Evolutionary conservation across 2,329 filamentous ascomycete species (phyloP).

Genomic region (Lizonia empirigonia): DNA sequence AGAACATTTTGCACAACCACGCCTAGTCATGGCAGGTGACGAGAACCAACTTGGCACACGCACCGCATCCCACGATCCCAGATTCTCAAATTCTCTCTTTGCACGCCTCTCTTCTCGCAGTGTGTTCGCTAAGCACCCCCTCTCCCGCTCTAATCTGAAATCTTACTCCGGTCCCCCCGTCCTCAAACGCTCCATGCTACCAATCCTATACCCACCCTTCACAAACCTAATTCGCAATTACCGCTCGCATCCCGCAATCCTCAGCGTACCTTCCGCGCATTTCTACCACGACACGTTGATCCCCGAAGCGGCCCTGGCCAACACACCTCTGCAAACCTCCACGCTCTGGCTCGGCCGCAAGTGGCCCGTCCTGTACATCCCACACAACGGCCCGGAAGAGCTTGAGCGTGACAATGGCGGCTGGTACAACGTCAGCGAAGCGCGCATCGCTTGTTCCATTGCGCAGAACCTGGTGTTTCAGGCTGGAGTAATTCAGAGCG

Average conservation of each 20-base stretch:
- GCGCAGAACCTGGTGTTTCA: constrained; percentile 36
- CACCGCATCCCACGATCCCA: constrained; percentile 43
- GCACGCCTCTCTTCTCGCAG: constrained; percentile 49
- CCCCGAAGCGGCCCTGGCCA: constrained; percentile 41
- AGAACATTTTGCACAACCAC: constrained; percentile 33
- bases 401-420: constrained; percentile 51
- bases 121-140: constrained; percentile 49
- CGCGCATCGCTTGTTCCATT: constrained; percentile 37
- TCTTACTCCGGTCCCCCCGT: constrained; percentile 33
- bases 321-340: constrained; percentile 34
- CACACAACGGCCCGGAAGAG: constrained; percentile 48
- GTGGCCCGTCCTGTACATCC: constrained; percentile 53
- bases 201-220: constrained; percentile 52
- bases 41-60: constrained; percentile 53
- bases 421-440: constrained; percentile 46
- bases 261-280: constrained; percentile 49
- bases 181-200: constrained; percentile 43
- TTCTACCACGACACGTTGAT: constrained; percentile 55
- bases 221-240: constrained; percentile 54
- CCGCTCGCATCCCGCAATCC: constrained; percentile 54
- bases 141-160: constrained; percentile 44
- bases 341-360: constrained; percentile 47
- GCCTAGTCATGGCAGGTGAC: constrained; percentile 55
- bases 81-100: constrained; percentile 49
- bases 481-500: constrained; percentile 35